Evolutionary conservation across 129 eudicot genomes (phyloP).

Genomic region (Oenanthe sinensis): DNA sequence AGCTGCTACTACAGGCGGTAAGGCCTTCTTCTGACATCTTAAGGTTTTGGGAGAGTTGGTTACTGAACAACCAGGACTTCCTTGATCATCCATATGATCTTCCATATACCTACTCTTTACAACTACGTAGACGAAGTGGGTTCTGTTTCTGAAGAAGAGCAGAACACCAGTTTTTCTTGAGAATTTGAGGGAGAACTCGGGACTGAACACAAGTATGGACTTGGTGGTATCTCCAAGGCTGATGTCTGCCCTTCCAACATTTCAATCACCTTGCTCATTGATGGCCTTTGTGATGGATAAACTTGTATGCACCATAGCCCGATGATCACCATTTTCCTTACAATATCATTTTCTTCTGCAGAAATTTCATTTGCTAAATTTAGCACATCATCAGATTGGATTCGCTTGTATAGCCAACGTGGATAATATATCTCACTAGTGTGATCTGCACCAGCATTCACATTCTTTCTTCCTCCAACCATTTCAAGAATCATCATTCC

Average conservation of each 20-base stretch:
- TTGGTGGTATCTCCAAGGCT: constrained; percentile 37
- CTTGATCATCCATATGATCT: too few relatives aligned
- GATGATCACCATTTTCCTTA: constrained; percentile 43
- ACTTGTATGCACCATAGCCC: constrained; percentile 57
- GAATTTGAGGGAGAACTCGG: neutral
- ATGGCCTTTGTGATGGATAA: constrained; percentile 40
- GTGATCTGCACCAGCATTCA: neutral
- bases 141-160: neutral
- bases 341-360: constrained; percentile 25
- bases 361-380: constrained; percentile 3
- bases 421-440: constrained; percentile 39
- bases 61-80: too few relatives aligned
- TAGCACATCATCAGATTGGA: constrained; percentile 13
- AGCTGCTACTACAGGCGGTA: too few relatives aligned
- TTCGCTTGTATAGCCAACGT: constrained; percentile 37
- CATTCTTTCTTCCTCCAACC: constrained; percentile 5
- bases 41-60: too few relatives aligned
- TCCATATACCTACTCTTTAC: neutral
- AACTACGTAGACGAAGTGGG: neutral
- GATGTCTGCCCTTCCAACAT: constrained; percentile 46
- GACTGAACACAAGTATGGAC: constrained; percentile 21
- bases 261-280: constrained; percentile 41
- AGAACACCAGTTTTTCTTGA: neutral
- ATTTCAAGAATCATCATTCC: constrained; percentile 11
- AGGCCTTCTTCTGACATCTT: too few relatives aligned